Evolutionary conservation across 768 basidiomycete species (phyloP), one percentile per base, ranked within the genome.

Genomic region (Serpula lacrymans): DNA sequence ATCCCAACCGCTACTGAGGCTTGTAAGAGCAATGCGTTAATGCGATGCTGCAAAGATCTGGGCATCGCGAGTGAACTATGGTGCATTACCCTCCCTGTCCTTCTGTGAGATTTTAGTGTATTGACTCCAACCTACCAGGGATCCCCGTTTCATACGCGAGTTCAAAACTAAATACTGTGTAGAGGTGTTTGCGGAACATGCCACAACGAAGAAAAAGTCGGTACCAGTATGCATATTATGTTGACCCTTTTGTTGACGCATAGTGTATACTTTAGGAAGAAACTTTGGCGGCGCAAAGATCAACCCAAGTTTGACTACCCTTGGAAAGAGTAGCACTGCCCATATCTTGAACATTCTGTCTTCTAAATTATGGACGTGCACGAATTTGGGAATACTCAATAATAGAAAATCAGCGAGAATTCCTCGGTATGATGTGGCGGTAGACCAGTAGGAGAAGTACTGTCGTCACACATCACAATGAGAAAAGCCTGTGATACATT

Each of bases 41-140:
- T 97, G 94, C 73, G 95, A 23, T 97, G 95, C 62, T 93, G 90
- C 68, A 98, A 98, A 58, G 95, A 98, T 57, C 68, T 98, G 28
- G 95, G 95, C 9, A 75, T 98, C 50, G 95, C 95, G 0, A 93
- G 91, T 60, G 95, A 97, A 64, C 80, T 98, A 17, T 97, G 95
- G 93, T 92, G 50, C 46, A 75, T 54, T 17, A n/a, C 6, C 16
- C 12, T 36, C 11, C 13, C 17, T 32, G 11, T 33, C 10, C n/a
- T 28, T 1, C 16, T 31, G 1, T 3, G n/a, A 22, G 31, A 12
- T 32, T 35, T 25, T 34, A 24, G 22, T 31, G 34, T n/a, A 35
- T 49, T 31, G n/a, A n/a, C n/a, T n/a, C n/a, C n/a, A n/a, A n/a
- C 1, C 28, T 31, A 22, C 1, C 47, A 93, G 90, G 93, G 95